These are phyloP conservation scores for Calonectria multiphialidica DNA, from an alignment of 2,329 filamentous ascomycete species.

Conservation along the genomic window DNA sequence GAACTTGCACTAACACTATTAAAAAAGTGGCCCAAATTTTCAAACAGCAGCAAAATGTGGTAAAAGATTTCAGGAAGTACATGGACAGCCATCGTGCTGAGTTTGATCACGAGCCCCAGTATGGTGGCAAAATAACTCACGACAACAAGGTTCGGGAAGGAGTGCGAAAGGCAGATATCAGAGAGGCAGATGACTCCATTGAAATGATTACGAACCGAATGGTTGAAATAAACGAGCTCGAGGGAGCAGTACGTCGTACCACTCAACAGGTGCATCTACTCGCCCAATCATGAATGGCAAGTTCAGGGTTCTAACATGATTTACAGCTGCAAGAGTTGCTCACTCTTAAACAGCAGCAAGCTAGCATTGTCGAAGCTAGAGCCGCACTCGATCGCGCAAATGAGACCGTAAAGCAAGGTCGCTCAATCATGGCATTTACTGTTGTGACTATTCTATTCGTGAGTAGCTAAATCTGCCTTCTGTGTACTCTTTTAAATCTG, in stretches of 20 bases:
- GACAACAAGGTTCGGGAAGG: background rate
- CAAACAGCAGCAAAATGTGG: background rate
- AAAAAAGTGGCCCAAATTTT: background rate
- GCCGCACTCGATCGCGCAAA: background rate
- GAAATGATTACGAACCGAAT: background rate
- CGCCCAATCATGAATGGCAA: background rate
- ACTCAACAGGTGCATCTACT: background rate
- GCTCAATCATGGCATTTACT: conserved; percentile 6
- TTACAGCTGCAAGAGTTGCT: background rate
- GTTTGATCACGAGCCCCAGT: background rate
- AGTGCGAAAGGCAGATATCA: background rate
- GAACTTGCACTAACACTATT: background rate
- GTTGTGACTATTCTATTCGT: background rate
- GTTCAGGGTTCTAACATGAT: background rate
- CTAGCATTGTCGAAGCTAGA: background rate
- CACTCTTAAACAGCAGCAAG: background rate
- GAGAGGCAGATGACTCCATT: background rate
- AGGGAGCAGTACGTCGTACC: background rate
- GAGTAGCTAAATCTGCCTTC: background rate
- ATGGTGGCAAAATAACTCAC: background rate
- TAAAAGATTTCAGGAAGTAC: background rate
- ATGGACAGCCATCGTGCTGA: background rate
- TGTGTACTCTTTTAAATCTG: background rate
- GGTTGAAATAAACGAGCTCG: background rate
- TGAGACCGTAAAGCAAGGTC: background rate